phyloP scores from a whole-genome alignment of 371 early-diverging fungal species.

The Rhizomucor pusillus region DNA sequence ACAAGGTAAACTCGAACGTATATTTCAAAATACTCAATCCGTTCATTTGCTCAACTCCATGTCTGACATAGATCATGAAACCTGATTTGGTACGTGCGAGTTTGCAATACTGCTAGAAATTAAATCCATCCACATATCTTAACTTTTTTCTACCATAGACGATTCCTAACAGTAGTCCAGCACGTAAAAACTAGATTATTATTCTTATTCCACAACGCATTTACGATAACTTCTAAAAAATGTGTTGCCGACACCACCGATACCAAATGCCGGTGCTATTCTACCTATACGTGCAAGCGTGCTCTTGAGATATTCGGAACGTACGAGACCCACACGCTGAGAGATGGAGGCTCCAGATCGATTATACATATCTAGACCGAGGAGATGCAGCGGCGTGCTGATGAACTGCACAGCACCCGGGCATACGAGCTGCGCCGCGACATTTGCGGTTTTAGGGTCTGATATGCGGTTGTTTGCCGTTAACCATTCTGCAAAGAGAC shows the following conservation, averaged over 20 bases:
- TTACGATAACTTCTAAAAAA: slow-evolving; percentile 14
- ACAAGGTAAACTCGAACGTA: slow-evolving; percentile 27
- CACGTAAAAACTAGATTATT: neutral
- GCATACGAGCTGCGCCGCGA: slow-evolving; percentile 49
- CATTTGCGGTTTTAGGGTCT: slow-evolving; percentile 25
- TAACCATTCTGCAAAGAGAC: slow-evolving; percentile 27
- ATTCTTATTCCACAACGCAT: neutral
- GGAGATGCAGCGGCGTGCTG: slow-evolving; percentile 60
- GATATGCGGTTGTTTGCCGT: slow-evolving; percentile 13
- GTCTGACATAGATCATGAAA: slow-evolving; percentile 12
- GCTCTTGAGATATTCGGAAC: slow-evolving; percentile 53
- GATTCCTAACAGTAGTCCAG: neutral
- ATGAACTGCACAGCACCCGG: slow-evolving; percentile 58
- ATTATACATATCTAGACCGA: slow-evolving; percentile 64
- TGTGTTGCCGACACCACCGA: slow-evolving; percentile 66
- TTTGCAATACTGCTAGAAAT: neutral
- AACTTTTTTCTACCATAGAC: neutral
- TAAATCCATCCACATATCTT: too few species aligned
- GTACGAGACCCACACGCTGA: slow-evolving; percentile 38
- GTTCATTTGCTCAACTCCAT: neutral
- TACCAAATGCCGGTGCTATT: slow-evolving; percentile 72
- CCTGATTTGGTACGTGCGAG: slow-evolving; percentile 14
- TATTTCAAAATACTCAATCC: neutral
- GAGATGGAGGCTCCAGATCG: slow-evolving; percentile 25
- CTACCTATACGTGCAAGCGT: slow-evolving; percentile 58